These are phyloP conservation scores for Tolypocladium ovalisporum DNA, from an alignment of 2,329 filamentous ascomycete genomes.

Conservation along the genomic window DNA sequence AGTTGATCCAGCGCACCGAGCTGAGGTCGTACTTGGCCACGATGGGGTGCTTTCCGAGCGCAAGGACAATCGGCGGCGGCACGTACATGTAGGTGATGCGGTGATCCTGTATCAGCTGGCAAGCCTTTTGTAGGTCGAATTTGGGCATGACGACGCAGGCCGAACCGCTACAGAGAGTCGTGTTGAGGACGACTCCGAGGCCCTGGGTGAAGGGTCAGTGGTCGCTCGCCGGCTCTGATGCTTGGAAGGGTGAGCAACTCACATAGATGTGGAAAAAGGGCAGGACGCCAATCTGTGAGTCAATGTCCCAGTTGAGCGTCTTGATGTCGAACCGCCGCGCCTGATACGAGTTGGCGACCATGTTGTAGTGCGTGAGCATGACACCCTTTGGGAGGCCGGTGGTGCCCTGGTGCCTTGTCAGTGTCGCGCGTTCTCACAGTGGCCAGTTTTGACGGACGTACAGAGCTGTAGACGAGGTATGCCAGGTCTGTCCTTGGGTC, in stretches of 20 bases:
- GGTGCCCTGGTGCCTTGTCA: constrained; percentile 44
- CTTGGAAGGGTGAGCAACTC: constrained; percentile 14
- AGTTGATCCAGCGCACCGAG: constrained; percentile 73
- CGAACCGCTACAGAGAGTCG: constrained; percentile 45
- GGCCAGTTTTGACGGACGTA: constrained; percentile 8
- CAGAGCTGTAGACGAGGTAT: constrained; percentile 75
- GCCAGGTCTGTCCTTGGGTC: constrained; percentile 63
- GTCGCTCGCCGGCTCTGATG: neutral
- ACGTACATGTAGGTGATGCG: constrained; percentile 70
- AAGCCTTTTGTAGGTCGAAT: constrained; percentile 75
- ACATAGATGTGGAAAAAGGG: constrained; percentile 92
- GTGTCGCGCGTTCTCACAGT: no score
- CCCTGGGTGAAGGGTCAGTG: constrained; percentile 12
- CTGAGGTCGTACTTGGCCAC: constrained; percentile 74
- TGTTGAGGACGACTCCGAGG: constrained; percentile 18
- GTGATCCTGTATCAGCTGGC: constrained; percentile 63
- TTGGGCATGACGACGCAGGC: constrained; percentile 60
- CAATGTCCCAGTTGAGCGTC: constrained; percentile 49
- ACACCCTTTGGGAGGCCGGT: constrained; percentile 90
- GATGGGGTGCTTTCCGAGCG: constrained; percentile 67
- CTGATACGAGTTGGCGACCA: constrained; percentile 63
- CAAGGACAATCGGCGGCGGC: constrained; percentile 73
- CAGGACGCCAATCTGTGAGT: constrained; percentile 66
- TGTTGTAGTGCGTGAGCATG: constrained; percentile 72
- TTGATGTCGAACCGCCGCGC: constrained; percentile 39